A percentile compares a stretch with the other conserved stretches of the same genome.
Conservation (phyloP, 495 filamentous ascomycete species). For the Massariosphaeria phaeospora region DNA sequence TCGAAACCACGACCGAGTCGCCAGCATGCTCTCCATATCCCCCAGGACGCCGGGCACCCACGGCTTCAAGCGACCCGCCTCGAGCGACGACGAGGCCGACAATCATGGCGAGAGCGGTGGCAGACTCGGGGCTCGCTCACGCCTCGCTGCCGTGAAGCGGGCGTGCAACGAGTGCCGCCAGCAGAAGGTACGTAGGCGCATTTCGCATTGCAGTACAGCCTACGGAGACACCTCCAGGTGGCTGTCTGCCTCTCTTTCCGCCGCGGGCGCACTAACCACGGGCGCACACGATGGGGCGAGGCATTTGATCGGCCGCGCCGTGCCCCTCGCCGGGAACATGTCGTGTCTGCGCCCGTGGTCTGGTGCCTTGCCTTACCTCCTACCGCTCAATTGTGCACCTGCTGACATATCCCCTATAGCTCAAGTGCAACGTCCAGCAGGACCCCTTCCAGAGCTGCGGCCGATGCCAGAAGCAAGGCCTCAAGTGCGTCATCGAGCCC, state of each 20-base stretch:
- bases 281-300: background rate
- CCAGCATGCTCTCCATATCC: constrained; percentile 32
- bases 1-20: constrained; percentile 5
- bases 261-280: constrained; percentile 10
- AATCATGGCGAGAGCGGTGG: constrained; percentile 15
- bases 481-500: constrained; percentile 86
- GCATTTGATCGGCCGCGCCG: background rate
- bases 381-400: too few relatives aligned
- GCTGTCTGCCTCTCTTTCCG: too few relatives aligned
- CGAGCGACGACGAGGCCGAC: constrained; percentile 30
- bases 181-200: constrained; percentile 64
- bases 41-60: constrained; percentile 27
- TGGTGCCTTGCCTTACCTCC: too few relatives aligned
- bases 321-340: too few relatives aligned
- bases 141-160: constrained; percentile 27
- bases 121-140: constrained; percentile 1
- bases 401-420: constrained; percentile 51
- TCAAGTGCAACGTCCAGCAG: constrained; percentile 86
- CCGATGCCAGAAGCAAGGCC: constrained; percentile 76
- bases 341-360: too few relatives aligned
- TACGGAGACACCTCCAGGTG: too few relatives aligned
- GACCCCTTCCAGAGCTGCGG: constrained; percentile 77
- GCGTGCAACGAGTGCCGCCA: constrained; percentile 95
- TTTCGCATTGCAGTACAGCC: background rate
- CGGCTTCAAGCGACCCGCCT: constrained; percentile 26